These are phyloP conservation scores for Salix exigua DNA, from an alignment of 345 rosid species.

Conservation along the genomic window DNA sequence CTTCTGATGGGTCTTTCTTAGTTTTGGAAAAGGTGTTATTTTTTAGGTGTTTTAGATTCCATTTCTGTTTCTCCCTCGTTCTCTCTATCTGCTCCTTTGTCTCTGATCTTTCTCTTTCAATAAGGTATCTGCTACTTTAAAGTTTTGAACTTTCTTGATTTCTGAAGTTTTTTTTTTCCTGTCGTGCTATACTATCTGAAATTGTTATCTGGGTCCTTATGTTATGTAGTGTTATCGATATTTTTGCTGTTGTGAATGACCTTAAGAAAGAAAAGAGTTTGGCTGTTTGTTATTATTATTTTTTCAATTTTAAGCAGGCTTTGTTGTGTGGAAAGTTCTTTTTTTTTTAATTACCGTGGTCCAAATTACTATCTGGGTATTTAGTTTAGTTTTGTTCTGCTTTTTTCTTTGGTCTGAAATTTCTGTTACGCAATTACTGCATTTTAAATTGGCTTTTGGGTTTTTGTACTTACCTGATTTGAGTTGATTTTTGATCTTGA, in stretches of 20 bases:
- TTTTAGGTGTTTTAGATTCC: not conserved
- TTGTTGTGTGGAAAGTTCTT: not conserved
- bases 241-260: not conserved
- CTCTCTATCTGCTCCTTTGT: no score
- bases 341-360: not conserved
- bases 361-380: not conserved
- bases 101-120: no score
- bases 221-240: not conserved
- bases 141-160: not conserved
- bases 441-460: not conserved
- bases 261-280: not conserved
- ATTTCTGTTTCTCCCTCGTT: no score
- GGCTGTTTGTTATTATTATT: not conserved
- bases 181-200: not conserved
- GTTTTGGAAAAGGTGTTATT: not conserved
- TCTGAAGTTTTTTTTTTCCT: not conserved
- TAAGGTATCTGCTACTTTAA: not conserved
- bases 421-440: not conserved
- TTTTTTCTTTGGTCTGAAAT: conserved; percentile 7
- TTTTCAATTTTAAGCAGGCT: not conserved
- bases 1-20: not conserved
- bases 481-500: conserved; percentile 10
- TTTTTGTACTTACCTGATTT: not conserved
- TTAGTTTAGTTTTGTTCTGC: not conserved
- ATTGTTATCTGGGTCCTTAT: not conserved